Percentiles rank a stretch among this genome's conserved stretches.
These are phyloP conservation scores for Stramenopiles sp. DNA, from an alignment of 352 stramenopile species.

Conservation along the genomic window DNA sequence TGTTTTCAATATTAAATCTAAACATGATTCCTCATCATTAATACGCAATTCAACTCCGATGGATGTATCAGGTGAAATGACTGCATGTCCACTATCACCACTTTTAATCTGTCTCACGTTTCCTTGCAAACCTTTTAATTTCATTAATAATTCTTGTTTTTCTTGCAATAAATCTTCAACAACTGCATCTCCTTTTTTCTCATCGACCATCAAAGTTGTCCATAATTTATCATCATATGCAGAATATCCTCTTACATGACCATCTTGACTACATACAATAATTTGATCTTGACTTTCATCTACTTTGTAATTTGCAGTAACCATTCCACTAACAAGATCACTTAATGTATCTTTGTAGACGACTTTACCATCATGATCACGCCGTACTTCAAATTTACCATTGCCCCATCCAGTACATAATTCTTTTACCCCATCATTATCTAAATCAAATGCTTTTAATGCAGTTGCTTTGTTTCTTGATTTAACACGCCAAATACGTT, in stretches of 20 bases:
- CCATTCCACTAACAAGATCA: conserved; percentile 37
- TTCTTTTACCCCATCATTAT: conserved; percentile 60
- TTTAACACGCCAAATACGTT: conserved; percentile 68
- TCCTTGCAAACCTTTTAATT: too few species aligned
- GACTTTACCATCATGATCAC: conserved; percentile 46
- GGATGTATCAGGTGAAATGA: conserved; percentile 23
- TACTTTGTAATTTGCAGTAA: too few species aligned
- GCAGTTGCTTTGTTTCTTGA: conserved; percentile 55
- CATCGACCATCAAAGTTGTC: too few species aligned
- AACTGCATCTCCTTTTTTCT: too few species aligned
- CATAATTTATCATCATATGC: too few species aligned
- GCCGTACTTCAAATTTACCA: conserved; percentile 52
- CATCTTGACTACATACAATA: too few species aligned
- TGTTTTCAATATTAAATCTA: conserved; percentile 54
- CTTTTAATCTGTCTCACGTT: too few species aligned
- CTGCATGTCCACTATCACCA: too few species aligned
- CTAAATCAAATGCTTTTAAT: conserved; percentile 61
- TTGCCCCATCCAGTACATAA: conserved; percentile 67
- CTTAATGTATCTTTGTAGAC: conserved; percentile 51
- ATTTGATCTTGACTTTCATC: too few species aligned
- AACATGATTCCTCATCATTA: conserved; percentile 16
- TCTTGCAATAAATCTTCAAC: too few species aligned
- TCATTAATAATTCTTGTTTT: too few species aligned
- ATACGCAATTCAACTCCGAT: conserved; percentile 13
- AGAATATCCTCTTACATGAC: too few species aligned